A percentile compares a stretch with the other conserved stretches of the same genome.
Evolutionary conservation across 768 basidiomycete genomes (phyloP).

Genomic region (Termitomyces eurrhizus): DNA sequence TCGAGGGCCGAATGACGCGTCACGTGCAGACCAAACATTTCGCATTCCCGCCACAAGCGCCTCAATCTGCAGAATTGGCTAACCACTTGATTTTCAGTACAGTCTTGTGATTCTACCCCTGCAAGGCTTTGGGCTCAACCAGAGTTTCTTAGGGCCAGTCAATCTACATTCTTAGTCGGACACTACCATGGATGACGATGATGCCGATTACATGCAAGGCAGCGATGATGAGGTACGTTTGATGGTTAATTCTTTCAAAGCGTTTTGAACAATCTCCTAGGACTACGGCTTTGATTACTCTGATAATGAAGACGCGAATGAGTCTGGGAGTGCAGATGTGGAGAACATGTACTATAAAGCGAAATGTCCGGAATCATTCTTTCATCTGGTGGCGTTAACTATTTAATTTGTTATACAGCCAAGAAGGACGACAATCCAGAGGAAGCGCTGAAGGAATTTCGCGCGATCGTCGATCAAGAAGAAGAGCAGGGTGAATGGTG

Average conservation of each 20-base stretch:
- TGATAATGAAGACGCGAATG: slow-evolving; percentile 81
- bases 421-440: slow-evolving; percentile 95
- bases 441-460: slow-evolving; percentile 86
- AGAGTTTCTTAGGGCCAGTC: slow-evolving; percentile 1
- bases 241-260: slow-evolving; percentile 3
- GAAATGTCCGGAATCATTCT: slow-evolving; percentile 61
- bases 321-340: slow-evolving; percentile 78
- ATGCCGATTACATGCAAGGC: slow-evolving; percentile 92
- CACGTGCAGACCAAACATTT: not conserved
- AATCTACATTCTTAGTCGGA: slow-evolving; percentile 2
- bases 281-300: slow-evolving; percentile 98
- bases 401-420: slow-evolving; percentile 40
- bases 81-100: slow-evolving; percentile 3
- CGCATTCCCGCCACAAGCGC: not conserved
- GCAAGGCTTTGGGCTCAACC: slow-evolving; percentile 1
- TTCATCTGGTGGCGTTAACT: not conserved
- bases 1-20: not conserved
- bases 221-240: slow-evolving; percentile 73
- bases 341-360: slow-evolving; percentile 99
- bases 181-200: slow-evolving; percentile 79
- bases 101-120: not conserved
- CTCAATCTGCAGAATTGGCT: not conserved
- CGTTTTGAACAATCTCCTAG: slow-evolving; percentile 33
- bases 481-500: slow-evolving; percentile 94
- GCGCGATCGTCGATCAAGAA: slow-evolving; percentile 84